Percentiles rank a stretch among this genome's conserved stretches.
phyloP scores from a whole-genome alignment of 331 rosid genomes.

The Malus hybrid region DNA sequence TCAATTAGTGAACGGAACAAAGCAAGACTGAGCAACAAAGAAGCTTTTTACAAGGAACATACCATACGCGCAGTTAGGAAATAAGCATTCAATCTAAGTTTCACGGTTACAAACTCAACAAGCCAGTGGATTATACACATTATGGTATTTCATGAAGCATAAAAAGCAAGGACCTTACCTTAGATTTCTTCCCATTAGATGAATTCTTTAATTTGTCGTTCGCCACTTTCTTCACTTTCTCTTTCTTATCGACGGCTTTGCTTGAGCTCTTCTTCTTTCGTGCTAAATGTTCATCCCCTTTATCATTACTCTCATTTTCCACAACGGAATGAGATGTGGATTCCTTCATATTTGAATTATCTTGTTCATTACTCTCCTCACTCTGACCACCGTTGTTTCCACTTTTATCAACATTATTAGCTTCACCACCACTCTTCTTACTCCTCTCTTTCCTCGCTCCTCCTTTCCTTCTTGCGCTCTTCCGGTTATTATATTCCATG shows the following conservation, averaged over 20 bases:
- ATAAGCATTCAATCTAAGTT: not conserved
- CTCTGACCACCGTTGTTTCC: conserved; percentile 10
- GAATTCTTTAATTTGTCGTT: conserved; percentile 39
- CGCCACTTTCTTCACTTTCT: conserved; percentile 35
- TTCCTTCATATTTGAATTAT: conserved; percentile 34
- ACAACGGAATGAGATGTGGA: conserved; percentile 20
- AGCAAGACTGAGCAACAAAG: conserved; percentile 2
- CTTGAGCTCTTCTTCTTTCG: conserved; percentile 37
- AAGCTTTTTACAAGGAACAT: not conserved
- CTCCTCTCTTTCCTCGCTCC: conserved; percentile 52
- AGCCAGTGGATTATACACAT: not conserved
- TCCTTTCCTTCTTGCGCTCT: conserved; percentile 37
- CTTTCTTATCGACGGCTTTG: conserved; percentile 41
- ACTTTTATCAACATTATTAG: conserved; percentile 11
- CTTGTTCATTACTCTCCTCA: conserved; percentile 20
- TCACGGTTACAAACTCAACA: not conserved
- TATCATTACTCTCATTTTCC: conserved; percentile 22
- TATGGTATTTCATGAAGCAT: not conserved
- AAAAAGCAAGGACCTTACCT: conserved; percentile 40
- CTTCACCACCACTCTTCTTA: conserved; percentile 34
- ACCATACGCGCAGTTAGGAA: not conserved
- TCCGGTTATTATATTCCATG: conserved; percentile 46
- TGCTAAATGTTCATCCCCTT: conserved; percentile 29
- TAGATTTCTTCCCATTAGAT: conserved; percentile 63
- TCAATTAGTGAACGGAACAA: not conserved